These are phyloP conservation scores for Aegilops bicornis DNA, from an alignment of 176 grass and related monocot species.

Conservation along the genomic window DNA sequence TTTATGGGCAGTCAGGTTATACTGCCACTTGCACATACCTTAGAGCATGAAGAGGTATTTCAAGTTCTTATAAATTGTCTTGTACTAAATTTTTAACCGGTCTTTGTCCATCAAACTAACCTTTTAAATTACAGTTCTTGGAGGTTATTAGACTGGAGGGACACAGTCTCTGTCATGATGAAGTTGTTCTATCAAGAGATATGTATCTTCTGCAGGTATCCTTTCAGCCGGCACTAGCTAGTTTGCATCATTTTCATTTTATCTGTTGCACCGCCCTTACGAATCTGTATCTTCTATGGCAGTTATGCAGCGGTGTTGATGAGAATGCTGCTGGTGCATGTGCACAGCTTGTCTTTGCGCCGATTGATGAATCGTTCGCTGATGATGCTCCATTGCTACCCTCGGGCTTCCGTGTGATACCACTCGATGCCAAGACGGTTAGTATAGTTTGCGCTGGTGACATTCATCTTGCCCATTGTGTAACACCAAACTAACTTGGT, in stretches of 20 bases:
- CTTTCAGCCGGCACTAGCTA: background rate
- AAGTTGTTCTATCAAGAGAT: conserved; percentile 85
- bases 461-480: background rate
- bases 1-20: conserved; percentile 91
- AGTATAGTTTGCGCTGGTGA: conserved; percentile 16
- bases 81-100: background rate
- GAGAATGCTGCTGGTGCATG: conserved; percentile 84
- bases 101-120: conserved; percentile 16
- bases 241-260: background rate
- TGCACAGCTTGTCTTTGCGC: conserved; percentile 96
- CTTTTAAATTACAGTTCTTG: conserved; percentile 60
- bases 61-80: background rate
- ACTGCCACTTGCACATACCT: conserved; percentile 86
- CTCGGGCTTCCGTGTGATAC: conserved; percentile 90
- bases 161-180: conserved; percentile 90
- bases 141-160: conserved; percentile 94
- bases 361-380: conserved; percentile 97
- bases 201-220: conserved; percentile 92
- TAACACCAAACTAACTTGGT: background rate
- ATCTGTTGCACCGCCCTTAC: conserved; percentile 9
- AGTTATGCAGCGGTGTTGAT: conserved; percentile 93
- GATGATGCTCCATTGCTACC: conserved; percentile 88
- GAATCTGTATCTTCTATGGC: background rate
- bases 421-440: conserved; percentile 83
- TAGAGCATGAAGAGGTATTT: conserved; percentile 96